Evolutionary conservation across 176 grass and related monocot species (phyloP).

Genomic region (Chrysopogon serrulatus): DNA sequence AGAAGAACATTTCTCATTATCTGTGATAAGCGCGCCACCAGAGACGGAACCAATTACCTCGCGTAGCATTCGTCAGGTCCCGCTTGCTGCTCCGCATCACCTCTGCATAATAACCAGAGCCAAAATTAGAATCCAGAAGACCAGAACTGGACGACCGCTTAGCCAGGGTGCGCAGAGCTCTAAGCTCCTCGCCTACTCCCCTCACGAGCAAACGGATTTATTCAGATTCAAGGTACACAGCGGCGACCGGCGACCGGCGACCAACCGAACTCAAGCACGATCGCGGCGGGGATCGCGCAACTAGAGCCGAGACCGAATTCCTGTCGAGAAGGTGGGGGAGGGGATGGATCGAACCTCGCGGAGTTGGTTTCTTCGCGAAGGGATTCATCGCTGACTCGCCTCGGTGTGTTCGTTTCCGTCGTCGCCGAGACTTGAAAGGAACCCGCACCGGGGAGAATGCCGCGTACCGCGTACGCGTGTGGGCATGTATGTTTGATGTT

Average conservation of each 20-base stretch:
- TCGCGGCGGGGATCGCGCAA: background rate
- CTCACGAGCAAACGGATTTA: background rate
- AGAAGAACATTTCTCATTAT: background rate
- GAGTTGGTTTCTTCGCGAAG: constrained; percentile 83
- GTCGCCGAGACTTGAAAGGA: background rate
- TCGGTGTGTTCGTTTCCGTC: background rate
- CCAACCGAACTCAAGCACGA: background rate
- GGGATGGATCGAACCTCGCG: constrained; percentile 39
- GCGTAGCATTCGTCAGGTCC: constrained; percentile 73
- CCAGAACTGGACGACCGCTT: background rate
- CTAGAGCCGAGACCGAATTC: constrained; percentile 10
- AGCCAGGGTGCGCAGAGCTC: background rate
- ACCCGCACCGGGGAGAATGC: background rate
- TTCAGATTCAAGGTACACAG: background rate
- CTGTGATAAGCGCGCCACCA: background rate
- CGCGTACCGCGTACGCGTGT: no score
- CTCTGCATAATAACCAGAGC: constrained; percentile 58
- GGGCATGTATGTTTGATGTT: no score
- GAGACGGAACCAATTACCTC: constrained; percentile 45
- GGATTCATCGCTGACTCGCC: constrained; percentile 53
- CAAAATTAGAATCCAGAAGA: constrained; percentile 16
- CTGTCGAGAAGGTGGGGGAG: background rate
- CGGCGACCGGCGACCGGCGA: background rate
- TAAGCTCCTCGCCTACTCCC: background rate
- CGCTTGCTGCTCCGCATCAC: constrained; percentile 84